Conservation (phyloP, 495 filamentous ascomycete genomes). For the Recurvomyces mirabilis region DNA sequence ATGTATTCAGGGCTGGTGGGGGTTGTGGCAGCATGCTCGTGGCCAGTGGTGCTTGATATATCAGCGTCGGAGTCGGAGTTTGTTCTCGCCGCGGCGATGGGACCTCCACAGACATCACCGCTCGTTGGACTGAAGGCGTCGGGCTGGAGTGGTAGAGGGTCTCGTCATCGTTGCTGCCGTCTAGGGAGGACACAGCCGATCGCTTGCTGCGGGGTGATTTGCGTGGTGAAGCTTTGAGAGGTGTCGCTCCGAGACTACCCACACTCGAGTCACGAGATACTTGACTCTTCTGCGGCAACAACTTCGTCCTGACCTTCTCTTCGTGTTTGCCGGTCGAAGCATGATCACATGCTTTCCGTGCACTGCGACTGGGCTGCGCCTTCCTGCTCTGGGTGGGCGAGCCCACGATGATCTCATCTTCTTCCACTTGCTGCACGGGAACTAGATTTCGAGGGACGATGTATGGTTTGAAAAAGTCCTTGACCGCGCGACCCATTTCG, state of each 20-base stretch:
- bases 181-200: neutral
- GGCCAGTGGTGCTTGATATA: neutral
- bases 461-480: constrained; percentile 9
- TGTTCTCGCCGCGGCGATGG: constrained; percentile 3
- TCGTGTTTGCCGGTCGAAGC: no score
- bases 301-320: no score
- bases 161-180: neutral
- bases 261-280: no score
- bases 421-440: neutral
- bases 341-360: no score
- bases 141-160: constrained; percentile 5
- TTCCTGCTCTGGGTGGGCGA: neutral
- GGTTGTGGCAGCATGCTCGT: neutral
- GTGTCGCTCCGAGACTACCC: no score
- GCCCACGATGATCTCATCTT: constrained; percentile 10
- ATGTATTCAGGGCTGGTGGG: constrained; percentile 15
- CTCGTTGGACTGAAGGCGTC: constrained; percentile 1
- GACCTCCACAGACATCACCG: constrained; percentile 6
- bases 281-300: no score
- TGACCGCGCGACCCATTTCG: no score
- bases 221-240: no score
- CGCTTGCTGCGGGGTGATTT: no score
- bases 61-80: neutral
- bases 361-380: no score
- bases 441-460: constrained; percentile 4